phyloP scores from a whole-genome alignment of 2,329 filamentous ascomycete species.

The Diaporthe velutina region DNA sequence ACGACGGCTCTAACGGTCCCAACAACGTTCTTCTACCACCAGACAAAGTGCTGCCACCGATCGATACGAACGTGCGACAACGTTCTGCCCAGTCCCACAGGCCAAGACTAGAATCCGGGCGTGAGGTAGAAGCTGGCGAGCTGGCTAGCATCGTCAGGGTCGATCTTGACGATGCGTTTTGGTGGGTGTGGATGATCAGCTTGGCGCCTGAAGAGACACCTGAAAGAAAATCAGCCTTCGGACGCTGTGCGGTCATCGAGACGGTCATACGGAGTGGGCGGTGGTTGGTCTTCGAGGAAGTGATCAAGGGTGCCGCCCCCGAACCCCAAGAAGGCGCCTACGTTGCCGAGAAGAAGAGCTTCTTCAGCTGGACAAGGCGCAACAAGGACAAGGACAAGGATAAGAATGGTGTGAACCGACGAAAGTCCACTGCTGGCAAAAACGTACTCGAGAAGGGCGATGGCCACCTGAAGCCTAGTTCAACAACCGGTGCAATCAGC shows the following conservation, averaged over 20 bases:
- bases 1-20: slow-evolving; percentile 74
- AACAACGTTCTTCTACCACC: slow-evolving; percentile 81
- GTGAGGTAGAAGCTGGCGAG: slow-evolving; percentile 87
- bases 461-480: slow-evolving; percentile 55
- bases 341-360: slow-evolving; percentile 94
- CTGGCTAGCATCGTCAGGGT: slow-evolving; percentile 90
- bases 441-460: slow-evolving; percentile 63
- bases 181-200: slow-evolving; percentile 99
- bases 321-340: slow-evolving; percentile 89
- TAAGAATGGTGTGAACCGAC: slow-evolving; percentile 63
- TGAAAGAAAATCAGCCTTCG: slow-evolving; percentile 91
- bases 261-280: slow-evolving; percentile 84
- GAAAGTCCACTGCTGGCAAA: slow-evolving; percentile 76
- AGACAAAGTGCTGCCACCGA: slow-evolving; percentile 90
- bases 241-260: slow-evolving; percentile 91
- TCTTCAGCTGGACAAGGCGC: slow-evolving; percentile 87
- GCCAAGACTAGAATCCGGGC: slow-evolving; percentile 76
- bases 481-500: slow-evolving; percentile 63
- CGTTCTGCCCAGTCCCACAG: slow-evolving; percentile 89
- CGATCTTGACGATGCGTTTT: slow-evolving; percentile 94
- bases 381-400: slow-evolving; percentile 59
- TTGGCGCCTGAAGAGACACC: slow-evolving; percentile 88
- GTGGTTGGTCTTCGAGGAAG: slow-evolving; percentile 97
- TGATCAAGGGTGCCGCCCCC: slow-evolving; percentile 91
- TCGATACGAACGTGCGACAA: slow-evolving; percentile 78